Evolutionary conservation across 2,329 filamentous ascomycete genomes (phyloP).

Genomic region (Sordariomycetes sp.): DNA sequence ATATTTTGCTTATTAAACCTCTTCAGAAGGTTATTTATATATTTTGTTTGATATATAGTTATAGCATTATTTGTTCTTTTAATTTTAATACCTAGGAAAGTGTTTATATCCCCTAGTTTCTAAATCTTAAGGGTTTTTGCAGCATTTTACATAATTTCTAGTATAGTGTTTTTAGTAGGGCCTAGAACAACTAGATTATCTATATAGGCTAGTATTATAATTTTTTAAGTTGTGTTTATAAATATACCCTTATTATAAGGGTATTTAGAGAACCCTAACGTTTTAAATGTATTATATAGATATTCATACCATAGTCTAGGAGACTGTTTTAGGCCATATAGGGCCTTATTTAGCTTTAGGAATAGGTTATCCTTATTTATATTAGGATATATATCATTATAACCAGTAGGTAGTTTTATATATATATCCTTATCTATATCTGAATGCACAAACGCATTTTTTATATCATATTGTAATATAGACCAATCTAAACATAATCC

Average conservation of each 20-base stretch:
- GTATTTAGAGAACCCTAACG: background rate
- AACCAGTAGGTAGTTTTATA: constrained; percentile 2
- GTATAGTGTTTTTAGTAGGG: constrained; percentile 1
- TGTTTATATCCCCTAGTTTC: too few relatives aligned
- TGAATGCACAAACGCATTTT: constrained; percentile 6
- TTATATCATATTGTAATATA: constrained; percentile 5
- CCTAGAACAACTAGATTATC: background rate
- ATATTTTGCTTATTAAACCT: too few relatives aligned
- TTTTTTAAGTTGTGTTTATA: background rate
- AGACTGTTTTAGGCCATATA: too few relatives aligned
- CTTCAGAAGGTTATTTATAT: too few relatives aligned
- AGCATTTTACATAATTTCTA: background rate
- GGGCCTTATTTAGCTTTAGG: constrained; percentile 3
- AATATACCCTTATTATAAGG: background rate
- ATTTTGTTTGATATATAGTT: too few relatives aligned
- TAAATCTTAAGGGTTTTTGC: too few relatives aligned
- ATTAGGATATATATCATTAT: constrained; percentile 1
- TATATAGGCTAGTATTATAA: constrained; percentile 1
- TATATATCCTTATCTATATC: constrained; percentile 8
- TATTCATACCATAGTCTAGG: constrained; percentile 1
- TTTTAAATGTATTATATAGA: background rate
- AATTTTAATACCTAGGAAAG: too few relatives aligned
- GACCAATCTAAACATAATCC: background rate
- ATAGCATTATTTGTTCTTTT: too few relatives aligned
- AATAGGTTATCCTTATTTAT: background rate